phyloP scores from a whole-genome alignment of 306 rosid species.

The Rosa chinensis region DNA sequence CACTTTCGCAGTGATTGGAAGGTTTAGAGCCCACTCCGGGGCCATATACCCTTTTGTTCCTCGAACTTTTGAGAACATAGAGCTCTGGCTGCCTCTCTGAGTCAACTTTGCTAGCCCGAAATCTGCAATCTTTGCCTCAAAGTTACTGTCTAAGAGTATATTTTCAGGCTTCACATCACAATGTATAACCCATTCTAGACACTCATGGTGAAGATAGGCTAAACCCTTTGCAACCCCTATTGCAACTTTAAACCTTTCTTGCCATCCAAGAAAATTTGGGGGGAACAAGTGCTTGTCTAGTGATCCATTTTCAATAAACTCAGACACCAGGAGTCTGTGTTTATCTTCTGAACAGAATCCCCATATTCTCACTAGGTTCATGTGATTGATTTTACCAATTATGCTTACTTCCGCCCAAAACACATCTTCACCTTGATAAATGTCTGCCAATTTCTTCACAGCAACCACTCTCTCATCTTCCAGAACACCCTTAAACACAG shows the following conservation, averaged over 20 bases:
- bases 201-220: slow-evolving; percentile 56
- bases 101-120: slow-evolving; percentile 48
- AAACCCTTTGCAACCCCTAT: slow-evolving; percentile 45
- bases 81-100: slow-evolving; percentile 33
- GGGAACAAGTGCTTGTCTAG: slow-evolving; percentile 33
- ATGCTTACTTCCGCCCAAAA: slow-evolving; percentile 53
- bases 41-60: slow-evolving; percentile 65
- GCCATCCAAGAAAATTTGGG: slow-evolving; percentile 36
- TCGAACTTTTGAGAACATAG: slow-evolving; percentile 27
- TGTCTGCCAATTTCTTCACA: slow-evolving; percentile 33
- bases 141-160: slow-evolving; percentile 43
- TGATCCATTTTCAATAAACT: slow-evolving; percentile 47
- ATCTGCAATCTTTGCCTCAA: slow-evolving; percentile 57
- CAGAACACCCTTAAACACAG: slow-evolving; percentile 43
- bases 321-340: slow-evolving; percentile 49
- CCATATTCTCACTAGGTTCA: slow-evolving; percentile 52
- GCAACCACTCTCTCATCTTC: slow-evolving; percentile 37
- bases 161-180: slow-evolving; percentile 68
- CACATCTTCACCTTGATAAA: slow-evolving; percentile 43
- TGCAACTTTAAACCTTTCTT: slow-evolving; percentile 40
- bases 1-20: slow-evolving; percentile 50
- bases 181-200: slow-evolving; percentile 60
- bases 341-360: slow-evolving; percentile 57
- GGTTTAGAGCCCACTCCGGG: slow-evolving; percentile 57
- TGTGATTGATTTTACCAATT: slow-evolving; percentile 55